Percentiles rank a stretch among this genome's conserved stretches.
Conservation (phyloP, 164 flowering plant genomes). For the Platanus orientalis region DNA sequence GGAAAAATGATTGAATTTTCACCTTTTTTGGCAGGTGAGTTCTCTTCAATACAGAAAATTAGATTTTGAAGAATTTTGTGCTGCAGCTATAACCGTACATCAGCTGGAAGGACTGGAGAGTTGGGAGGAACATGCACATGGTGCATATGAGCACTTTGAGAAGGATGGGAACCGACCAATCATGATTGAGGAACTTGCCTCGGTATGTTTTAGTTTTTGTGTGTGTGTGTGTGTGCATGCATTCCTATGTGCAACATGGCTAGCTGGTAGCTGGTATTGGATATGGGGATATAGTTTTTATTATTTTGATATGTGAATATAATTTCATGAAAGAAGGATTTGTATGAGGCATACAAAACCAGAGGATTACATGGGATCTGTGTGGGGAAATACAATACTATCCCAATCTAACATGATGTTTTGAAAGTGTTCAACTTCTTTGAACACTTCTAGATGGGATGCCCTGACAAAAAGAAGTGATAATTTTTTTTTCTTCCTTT, state of each 20-base stretch:
- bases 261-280: no score
- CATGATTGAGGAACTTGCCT: conserved; percentile 94
- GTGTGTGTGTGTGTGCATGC: background rate
- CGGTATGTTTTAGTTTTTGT: conserved; percentile 39
- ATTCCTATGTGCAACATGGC: background rate
- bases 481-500: no score
- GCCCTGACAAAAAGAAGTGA: no score
- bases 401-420: no score
- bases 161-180: conserved; percentile 90
- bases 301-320: no score
- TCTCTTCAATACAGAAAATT: conserved; percentile 74
- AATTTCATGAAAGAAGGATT: no score
- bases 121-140: conserved; percentile 95
- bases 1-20: background rate
- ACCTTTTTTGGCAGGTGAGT: conserved; percentile 47
- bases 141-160: conserved; percentile 87
- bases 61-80: conserved; percentile 93
- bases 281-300: no score
- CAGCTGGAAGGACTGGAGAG: conserved; percentile 80
- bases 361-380: no score
- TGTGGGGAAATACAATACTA: no score
- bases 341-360: no score
- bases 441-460: no score
- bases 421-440: no score
- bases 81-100: conserved; percentile 83